These are phyloP conservation scores for Ilyonectria destructans DNA, from an alignment of 2,329 filamentous ascomycete species.

Conservation along the genomic window DNA sequence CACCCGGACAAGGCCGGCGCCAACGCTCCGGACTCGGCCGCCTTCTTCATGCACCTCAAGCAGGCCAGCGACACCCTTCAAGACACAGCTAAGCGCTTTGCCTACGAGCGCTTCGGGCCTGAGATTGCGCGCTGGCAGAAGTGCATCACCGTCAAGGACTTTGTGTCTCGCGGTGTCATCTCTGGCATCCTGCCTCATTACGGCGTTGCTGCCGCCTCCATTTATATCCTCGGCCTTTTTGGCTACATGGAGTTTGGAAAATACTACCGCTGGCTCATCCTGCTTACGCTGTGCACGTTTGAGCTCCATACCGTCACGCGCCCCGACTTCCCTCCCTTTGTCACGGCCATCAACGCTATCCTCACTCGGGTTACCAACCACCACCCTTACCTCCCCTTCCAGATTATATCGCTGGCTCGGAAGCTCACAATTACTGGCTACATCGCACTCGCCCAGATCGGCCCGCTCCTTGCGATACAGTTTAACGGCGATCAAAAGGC, in stretches of 20 bases:
- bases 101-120: conserved; percentile 91
- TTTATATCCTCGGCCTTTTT: conserved; percentile 75
- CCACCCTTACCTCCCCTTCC: conserved; percentile 85
- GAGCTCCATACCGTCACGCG: conserved; percentile 72
- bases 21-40: conserved; percentile 52
- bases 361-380: conserved; percentile 60
- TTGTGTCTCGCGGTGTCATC: conserved; percentile 76
- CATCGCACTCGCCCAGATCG: conserved; percentile 87
- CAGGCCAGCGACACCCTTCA: conserved; percentile 85
- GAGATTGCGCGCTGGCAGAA: conserved; percentile 77
- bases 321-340: conserved; percentile 65
- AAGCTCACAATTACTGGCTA: conserved; percentile 85
- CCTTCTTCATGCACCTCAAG: conserved; percentile 86
- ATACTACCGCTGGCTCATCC: conserved; percentile 76
- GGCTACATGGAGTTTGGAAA: conserved; percentile 79
- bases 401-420: conserved; percentile 82
- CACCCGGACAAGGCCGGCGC: conserved; percentile 88
- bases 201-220: conserved; percentile 67
- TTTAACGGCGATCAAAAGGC: conserved; percentile 45
- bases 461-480: conserved; percentile 72
- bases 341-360: conserved; percentile 64
- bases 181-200: conserved; percentile 75
- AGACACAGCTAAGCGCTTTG: conserved; percentile 85
- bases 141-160: conserved; percentile 81
- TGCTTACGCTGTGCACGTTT: conserved; percentile 68